These are phyloP conservation scores for Globisporangium nunn DNA, from an alignment of 352 stramenopile species.

Conservation along the genomic window DNA sequence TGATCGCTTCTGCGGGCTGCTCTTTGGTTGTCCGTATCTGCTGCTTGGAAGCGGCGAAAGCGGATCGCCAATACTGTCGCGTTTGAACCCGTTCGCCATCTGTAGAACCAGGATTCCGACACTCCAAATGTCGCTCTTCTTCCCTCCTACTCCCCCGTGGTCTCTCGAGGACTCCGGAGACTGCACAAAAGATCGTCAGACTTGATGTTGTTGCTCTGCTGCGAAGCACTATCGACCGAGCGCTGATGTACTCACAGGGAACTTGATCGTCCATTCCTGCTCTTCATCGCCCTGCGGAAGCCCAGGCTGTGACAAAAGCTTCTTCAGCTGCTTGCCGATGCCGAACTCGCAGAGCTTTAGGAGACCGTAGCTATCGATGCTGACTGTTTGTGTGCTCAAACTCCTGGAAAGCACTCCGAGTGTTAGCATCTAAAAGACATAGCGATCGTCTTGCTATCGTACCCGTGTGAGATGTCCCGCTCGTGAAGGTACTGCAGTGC, in stretches of 20 bases:
- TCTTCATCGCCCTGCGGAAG: neutral
- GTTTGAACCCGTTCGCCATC: constrained; percentile 24
- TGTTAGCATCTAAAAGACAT: neutral
- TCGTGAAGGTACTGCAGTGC: constrained; percentile 41
- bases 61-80: constrained; percentile 9
- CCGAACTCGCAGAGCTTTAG: constrained; percentile 55
- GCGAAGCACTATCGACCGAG: too few species aligned
- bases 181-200: constrained; percentile 5
- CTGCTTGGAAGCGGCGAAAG: neutral
- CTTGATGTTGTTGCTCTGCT: neutral
- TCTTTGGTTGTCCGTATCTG: neutral
- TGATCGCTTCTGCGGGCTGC: constrained; percentile 6
- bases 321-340: constrained; percentile 13
- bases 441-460: constrained; percentile 1
- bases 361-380: constrained; percentile 55
- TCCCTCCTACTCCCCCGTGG: constrained; percentile 5
- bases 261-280: constrained; percentile 18
- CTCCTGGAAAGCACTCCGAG: constrained; percentile 14
- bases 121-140: constrained; percentile 50
- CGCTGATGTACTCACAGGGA: constrained; percentile 7
- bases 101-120: constrained; percentile 49
- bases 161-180: constrained; percentile 20
- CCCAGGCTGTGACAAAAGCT: neutral
- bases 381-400: constrained; percentile 34
- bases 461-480: constrained; percentile 42